Base-by-base conservation (phyloP, 2,329 filamentous ascomycete genomes). In the Talaromyces sp. region DNA sequence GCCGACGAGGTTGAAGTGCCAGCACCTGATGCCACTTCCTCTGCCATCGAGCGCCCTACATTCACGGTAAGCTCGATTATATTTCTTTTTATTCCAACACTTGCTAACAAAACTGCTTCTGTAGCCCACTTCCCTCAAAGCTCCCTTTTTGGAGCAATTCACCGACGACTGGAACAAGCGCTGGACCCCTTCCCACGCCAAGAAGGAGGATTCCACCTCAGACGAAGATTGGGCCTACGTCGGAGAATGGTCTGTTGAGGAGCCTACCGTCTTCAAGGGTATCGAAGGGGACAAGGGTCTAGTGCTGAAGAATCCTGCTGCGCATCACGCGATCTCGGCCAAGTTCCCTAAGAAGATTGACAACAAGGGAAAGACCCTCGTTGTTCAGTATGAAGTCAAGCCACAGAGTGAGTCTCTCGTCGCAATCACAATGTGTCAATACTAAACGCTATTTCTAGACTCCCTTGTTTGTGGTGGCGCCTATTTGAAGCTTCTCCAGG, bases 351-450 rank as follows among this genome's bases (percentile, higher is more conserved):
- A 96, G 85, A 89, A 91, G 81, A 90, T 99, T 74, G 90, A 97
- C 81, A 95, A 96, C 86, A 98, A 93, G 87, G 92, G 86, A 81
- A 96, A 99, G 84, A 90, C 92, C 64, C 86, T 99, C 58, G 95
- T 99, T 70, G 92, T 99, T 60, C 95, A 99, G 81, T 99, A 99
- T 77, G 95, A 99, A 79, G 95, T 98, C 76, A 99, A 99, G 87
- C 90, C 97, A 68, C 95, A 99, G 82, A 92, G 91, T 96, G 84
- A 80, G 90, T 84, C 31, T 44, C 35, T 48, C 61, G 56, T 8
- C 6, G 9, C 8, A 40, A 31, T 42, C 35, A 23, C 23, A 23
- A n/a, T 28, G 7, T 8, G n/a, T 9, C 3, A 31, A 79, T 78
- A 70, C 72, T 72, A 65, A 61, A 67, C 48, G 55, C 61, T 64